These are phyloP conservation scores for Alloascoidea africana DNA, from an alignment of 805 yeast genomes.

Conservation along the genomic window DNA sequence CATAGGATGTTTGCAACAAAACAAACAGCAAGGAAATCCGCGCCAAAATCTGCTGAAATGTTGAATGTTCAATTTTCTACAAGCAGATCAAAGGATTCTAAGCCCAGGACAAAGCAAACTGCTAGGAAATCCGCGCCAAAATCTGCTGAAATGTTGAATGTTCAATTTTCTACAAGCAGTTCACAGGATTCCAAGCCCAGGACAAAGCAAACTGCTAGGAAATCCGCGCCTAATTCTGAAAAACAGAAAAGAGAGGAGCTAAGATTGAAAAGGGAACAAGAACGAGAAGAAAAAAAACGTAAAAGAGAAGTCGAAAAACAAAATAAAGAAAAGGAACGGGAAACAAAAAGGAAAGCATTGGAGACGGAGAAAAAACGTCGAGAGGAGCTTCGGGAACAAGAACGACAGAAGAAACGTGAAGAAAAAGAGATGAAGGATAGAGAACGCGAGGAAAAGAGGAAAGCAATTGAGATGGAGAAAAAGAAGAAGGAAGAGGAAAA, in stretches of 20 bases:
- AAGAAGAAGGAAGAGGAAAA: slow-evolving; percentile 1
- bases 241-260: slow-evolving; percentile 8
- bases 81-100: too few relatives aligned
- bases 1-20: too few relatives aligned
- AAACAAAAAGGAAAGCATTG: slow-evolving; percentile 6
- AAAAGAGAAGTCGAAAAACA: slow-evolving; percentile 8
- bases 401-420: slow-evolving; percentile 7
- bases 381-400: slow-evolving; percentile 9
- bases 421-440: slow-evolving; percentile 9
- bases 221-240: too few relatives aligned
- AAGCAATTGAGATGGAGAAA: slow-evolving; percentile 7
- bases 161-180: too few relatives aligned
- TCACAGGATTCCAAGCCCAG: too few relatives aligned
- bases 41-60: too few relatives aligned
- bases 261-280: slow-evolving; percentile 11
- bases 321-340: slow-evolving; percentile 5
- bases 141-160: too few relatives aligned
- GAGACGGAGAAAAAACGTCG: slow-evolving; percentile 10
- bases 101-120: too few relatives aligned
- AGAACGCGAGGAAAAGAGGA: slow-evolving; percentile 8
- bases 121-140: too few relatives aligned
- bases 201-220: too few relatives aligned
- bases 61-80: too few relatives aligned
- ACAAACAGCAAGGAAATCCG: too few relatives aligned
- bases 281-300: slow-evolving; percentile 10